phyloP scores from a whole-genome alignment of 257 asterid genomes.

The Solanum verrucosum region DNA sequence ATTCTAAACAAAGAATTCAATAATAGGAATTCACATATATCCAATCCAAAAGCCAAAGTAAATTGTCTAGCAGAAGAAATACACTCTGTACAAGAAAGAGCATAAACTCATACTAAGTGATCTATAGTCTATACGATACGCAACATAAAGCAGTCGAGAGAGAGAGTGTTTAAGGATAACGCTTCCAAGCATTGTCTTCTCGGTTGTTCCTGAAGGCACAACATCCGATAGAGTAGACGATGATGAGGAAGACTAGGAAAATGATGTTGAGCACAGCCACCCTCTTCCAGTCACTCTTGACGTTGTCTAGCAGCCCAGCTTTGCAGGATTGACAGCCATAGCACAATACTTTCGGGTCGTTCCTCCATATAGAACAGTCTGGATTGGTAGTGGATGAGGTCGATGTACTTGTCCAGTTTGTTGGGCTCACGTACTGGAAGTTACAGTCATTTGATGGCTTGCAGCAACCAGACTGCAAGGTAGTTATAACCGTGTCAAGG shows the following conservation, averaged over 20 bases:
- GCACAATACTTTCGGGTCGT: slow-evolving; percentile 45
- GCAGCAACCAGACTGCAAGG: slow-evolving; percentile 88
- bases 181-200: slow-evolving; percentile 65
- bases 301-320: slow-evolving; percentile 82
- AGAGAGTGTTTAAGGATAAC: slow-evolving; percentile 49
- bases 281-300: slow-evolving; percentile 76
- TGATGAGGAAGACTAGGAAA: slow-evolving; percentile 62
- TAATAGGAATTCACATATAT: not conserved
- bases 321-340: slow-evolving; percentile 72
- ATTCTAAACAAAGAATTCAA: not conserved
- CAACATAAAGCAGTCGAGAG: not conserved
- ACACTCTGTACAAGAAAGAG: not conserved
- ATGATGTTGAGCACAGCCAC: slow-evolving; percentile 63
- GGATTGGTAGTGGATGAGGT: slow-evolving; percentile 18
- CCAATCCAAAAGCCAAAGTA: not conserved
- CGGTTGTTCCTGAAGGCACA: slow-evolving; percentile 83
- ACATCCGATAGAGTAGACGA: slow-evolving; percentile 80
- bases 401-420: slow-evolving; percentile 51
- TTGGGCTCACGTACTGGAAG: slow-evolving; percentile 58
- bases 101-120: not conserved
- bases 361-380: slow-evolving; percentile 61
- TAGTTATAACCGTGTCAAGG: not conserved
- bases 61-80: not conserved
- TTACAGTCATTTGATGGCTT: slow-evolving; percentile 75
- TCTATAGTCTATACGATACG: not conserved